These are phyloP conservation scores for Trichocladium antarcticum DNA, from an alignment of 495 filamentous ascomycete species.

Conservation along the genomic window DNA sequence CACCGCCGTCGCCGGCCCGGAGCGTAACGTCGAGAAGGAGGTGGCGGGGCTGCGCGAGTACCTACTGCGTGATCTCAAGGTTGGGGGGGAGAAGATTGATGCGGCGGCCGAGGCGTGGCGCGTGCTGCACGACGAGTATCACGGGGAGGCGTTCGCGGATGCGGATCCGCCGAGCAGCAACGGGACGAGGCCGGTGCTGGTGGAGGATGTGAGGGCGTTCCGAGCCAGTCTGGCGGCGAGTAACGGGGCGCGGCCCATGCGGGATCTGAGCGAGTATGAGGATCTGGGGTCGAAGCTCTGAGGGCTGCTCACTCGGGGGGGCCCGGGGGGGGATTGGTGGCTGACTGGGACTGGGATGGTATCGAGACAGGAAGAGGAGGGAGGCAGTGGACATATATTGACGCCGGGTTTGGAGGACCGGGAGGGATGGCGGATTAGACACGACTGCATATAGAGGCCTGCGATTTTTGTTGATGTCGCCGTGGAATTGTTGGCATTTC, in stretches of 20 bases:
- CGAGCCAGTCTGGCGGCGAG: constrained; percentile 61
- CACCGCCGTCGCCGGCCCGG: constrained; percentile 24
- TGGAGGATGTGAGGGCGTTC: constrained; percentile 65
- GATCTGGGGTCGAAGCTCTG: constrained; percentile 64
- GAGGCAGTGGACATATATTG: too few species aligned
- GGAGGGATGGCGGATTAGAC: too few species aligned
- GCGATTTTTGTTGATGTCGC: too few species aligned
- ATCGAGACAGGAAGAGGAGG: too few species aligned
- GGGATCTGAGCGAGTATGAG: constrained; percentile 68
- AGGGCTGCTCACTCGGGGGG: too few species aligned
- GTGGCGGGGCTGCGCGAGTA: constrained; percentile 27
- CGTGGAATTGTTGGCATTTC: too few species aligned
- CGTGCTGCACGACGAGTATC: constrained; percentile 42
- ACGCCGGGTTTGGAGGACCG: too few species aligned
- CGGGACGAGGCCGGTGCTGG: constrained; percentile 39
- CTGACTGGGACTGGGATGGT: too few species aligned
- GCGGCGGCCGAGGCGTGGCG: constrained; percentile 25
- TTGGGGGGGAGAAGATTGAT: constrained; percentile 27
- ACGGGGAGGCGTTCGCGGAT: constrained; percentile 30
- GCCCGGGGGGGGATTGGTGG: too few species aligned
- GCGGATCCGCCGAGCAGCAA: constrained; percentile 33
- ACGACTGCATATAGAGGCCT: too few species aligned
- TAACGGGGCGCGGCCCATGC: constrained; percentile 57
- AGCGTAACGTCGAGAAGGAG: constrained; percentile 26
- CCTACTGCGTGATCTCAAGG: constrained; percentile 26